Conservation (phyloP, 2,329 filamentous ascomycete species). For the Diaporthe vaccinii region DNA sequence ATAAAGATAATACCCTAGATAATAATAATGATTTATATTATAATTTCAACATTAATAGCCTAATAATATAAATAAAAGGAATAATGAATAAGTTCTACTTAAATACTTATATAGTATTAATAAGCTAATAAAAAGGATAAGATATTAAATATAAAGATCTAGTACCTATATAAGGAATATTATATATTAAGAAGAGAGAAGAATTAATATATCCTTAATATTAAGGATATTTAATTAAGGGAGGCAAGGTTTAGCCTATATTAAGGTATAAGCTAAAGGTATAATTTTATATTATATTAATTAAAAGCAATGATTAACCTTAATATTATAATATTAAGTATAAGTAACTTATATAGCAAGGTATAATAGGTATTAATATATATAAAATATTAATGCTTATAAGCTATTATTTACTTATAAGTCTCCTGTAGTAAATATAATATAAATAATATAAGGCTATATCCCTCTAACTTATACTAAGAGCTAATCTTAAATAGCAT, state of each 20-base stretch:
- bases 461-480: background rate
- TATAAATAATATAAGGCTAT: background rate
- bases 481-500: background rate
- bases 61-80: background rate
- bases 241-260: background rate
- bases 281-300: background rate
- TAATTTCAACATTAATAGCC: background rate
- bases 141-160: background rate
- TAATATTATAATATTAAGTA: background rate
- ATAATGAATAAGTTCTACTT: background rate
- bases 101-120: background rate
- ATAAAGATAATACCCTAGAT: background rate
- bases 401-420: background rate
- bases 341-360: background rate
- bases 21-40: background rate
- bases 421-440: background rate
- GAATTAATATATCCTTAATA: background rate
- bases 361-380: background rate
- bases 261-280: background rate
- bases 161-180: background rate
- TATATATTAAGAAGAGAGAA: no score
- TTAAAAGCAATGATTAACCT: background rate
- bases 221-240: background rate
- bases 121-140: background rate
- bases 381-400: background rate